These are phyloP conservation scores for Casuarina glauca DNA, from an alignment of 306 rosid species.

Conservation along the genomic window DNA sequence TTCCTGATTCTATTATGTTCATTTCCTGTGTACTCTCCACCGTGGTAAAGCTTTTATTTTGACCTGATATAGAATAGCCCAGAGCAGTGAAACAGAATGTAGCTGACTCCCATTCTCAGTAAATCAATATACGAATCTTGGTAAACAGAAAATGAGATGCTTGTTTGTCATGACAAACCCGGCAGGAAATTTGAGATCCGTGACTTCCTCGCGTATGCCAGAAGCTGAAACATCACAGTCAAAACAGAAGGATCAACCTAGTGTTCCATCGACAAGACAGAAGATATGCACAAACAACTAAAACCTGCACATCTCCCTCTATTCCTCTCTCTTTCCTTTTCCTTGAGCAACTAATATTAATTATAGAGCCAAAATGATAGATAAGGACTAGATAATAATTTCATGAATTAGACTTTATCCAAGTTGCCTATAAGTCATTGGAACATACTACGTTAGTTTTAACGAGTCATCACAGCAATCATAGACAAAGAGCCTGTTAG, in stretches of 20 bases:
- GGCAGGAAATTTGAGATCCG: constrained; percentile 11
- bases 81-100: constrained; percentile 2
- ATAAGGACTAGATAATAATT: no score
- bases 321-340: no score
- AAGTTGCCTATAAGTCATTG: no score
- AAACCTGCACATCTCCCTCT: no score
- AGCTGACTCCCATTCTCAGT: constrained; percentile 20
- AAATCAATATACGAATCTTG: constrained; percentile 19
- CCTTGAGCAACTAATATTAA: no score
- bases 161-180: constrained; percentile 26
- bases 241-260: background rate
- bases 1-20: constrained; percentile 20
- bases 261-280: constrained; percentile 8
- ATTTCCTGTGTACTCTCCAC: constrained; percentile 21
- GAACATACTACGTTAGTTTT: no score
- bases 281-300: background rate
- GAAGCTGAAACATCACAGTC: constrained; percentile 44
- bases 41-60: constrained; percentile 12
- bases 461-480: no score
- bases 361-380: no score
- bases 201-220: constrained; percentile 63
- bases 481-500: no score
- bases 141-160: constrained; percentile 15
- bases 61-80: constrained; percentile 2
- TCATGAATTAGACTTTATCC: no score